Evolutionary conservation across 164 flowering plant species (phyloP).

Genomic region (Santalum album): DNA sequence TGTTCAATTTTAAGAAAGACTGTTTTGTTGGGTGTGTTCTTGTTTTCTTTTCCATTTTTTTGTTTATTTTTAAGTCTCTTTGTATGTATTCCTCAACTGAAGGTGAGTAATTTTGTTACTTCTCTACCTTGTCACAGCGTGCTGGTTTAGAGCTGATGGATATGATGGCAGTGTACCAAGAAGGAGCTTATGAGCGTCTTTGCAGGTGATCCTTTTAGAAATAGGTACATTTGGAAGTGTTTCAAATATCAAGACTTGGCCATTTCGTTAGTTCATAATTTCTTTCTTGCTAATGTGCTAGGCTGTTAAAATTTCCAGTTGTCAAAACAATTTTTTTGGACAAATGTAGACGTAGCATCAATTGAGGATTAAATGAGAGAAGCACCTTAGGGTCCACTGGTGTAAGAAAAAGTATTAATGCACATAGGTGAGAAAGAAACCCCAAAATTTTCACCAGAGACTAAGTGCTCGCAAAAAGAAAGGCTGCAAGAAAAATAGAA

Average conservation of each 20-base stretch:
- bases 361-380: too few relatives aligned
- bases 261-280: background rate
- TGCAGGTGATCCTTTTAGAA: slow-evolving; percentile 59
- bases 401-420: too few relatives aligned
- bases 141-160: slow-evolving; percentile 99
- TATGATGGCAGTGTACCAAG: slow-evolving; percentile 99
- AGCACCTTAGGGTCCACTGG: too few relatives aligned
- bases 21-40: background rate
- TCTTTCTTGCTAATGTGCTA: too few relatives aligned
- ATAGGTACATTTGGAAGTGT: background rate
- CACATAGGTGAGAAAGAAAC: too few relatives aligned
- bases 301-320: too few relatives aligned
- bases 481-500: too few relatives aligned
- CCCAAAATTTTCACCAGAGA: too few relatives aligned
- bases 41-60: background rate
- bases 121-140: slow-evolving; percentile 44
- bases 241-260: background rate
- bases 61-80: background rate
- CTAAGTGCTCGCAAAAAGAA: too few relatives aligned
- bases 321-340: too few relatives aligned
- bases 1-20: background rate
- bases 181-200: slow-evolving; percentile 95
- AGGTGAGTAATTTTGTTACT: background rate
- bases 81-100: background rate
- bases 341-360: too few relatives aligned